A percentile compares a stretch with the other conserved stretches of the same genome.
Evolutionary conservation across 2,329 filamentous ascomycete genomes (phyloP).

Genomic region (Penicillium griseofulvum): DNA sequence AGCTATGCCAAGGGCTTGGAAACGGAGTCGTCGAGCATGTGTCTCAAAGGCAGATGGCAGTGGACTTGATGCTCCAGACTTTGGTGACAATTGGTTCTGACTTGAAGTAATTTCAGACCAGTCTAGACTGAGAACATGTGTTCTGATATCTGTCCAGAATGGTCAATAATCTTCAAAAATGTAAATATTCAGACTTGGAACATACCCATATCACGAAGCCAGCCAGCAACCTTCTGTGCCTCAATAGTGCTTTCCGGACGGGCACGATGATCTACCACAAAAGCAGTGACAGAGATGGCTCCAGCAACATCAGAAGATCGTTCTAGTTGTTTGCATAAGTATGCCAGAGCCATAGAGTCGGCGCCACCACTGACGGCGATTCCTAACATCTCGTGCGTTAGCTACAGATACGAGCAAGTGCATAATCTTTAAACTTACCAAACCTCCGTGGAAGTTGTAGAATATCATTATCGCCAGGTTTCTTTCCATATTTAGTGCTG

Average conservation of each 20-base stretch:
- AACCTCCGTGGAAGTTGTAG: constrained; percentile 24
- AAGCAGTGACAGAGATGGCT: constrained; percentile 47
- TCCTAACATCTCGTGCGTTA: constrained; percentile 45
- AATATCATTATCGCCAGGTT: constrained; percentile 6
- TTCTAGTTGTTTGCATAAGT: constrained; percentile 58
- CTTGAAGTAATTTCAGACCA: constrained; percentile 46
- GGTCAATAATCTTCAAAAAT: neutral
- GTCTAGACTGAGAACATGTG: constrained; percentile 44
- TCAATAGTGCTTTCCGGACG: constrained; percentile 56
- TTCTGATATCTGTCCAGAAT: constrained; percentile 29
- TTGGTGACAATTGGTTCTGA: neutral
- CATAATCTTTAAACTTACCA: constrained; percentile 21
- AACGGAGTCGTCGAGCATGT: constrained; percentile 70
- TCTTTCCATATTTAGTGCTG: constrained; percentile 5
- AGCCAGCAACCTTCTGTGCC: constrained; percentile 50
- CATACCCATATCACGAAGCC: constrained; percentile 47
- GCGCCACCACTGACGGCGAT: constrained; percentile 89
- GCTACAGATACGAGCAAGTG: neutral
- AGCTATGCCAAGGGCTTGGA: constrained; percentile 63
- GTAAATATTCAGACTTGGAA: neutral
- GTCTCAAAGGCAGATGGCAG: constrained; percentile 69
- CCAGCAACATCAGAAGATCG: constrained; percentile 27
- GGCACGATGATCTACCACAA: constrained; percentile 62
- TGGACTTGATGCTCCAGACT: constrained; percentile 28
- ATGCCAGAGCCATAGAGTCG: constrained; percentile 95